A percentile compares a stretch with the other conserved stretches of the same genome.
Conservation (phyloP, 805 yeast genomes). For the Yarrowia phangngaensis region DNA sequence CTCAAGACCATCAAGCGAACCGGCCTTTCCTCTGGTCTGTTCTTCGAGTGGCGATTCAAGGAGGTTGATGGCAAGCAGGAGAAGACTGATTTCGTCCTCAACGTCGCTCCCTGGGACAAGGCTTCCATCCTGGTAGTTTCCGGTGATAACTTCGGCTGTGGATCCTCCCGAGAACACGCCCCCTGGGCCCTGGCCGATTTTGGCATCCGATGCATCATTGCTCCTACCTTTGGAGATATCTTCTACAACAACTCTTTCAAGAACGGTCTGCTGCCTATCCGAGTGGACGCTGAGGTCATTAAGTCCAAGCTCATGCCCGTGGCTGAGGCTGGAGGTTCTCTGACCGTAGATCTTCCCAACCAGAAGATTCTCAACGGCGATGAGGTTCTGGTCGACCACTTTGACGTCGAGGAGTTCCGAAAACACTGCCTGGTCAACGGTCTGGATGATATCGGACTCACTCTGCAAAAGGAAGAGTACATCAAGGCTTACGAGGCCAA, state of each 20-base stretch:
- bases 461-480: conserved; percentile 79
- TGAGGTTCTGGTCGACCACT: conserved; percentile 72
- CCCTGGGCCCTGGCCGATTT: conserved; percentile 99
- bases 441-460: conserved; percentile 93
- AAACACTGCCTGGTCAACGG: conserved; percentile 94
- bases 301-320: conserved; percentile 68
- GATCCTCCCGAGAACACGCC: conserved; percentile 98
- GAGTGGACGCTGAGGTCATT: conserved; percentile 78
- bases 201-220: conserved; percentile 92
- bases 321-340: conserved; percentile 65
- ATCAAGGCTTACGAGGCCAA: conserved; percentile 69
- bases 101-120: conserved; percentile 73
- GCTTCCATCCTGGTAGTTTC: conserved; percentile 84
- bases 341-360: conserved; percentile 80
- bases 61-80: conserved; percentile 50
- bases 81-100: conserved; percentile 86
- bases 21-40: conserved; percentile 81
- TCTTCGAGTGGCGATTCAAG: conserved; percentile 82
- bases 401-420: conserved; percentile 87
- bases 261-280: conserved; percentile 90
- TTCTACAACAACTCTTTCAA: conserved; percentile 96
- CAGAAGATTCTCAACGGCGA: conserved; percentile 71
- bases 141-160: conserved; percentile 98
- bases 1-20: conserved; percentile 97
- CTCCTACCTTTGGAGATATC: conserved; percentile 97